Base-by-base conservation (phyloP, 257 asterid species). In the Gardenia jasminoides region DNA sequence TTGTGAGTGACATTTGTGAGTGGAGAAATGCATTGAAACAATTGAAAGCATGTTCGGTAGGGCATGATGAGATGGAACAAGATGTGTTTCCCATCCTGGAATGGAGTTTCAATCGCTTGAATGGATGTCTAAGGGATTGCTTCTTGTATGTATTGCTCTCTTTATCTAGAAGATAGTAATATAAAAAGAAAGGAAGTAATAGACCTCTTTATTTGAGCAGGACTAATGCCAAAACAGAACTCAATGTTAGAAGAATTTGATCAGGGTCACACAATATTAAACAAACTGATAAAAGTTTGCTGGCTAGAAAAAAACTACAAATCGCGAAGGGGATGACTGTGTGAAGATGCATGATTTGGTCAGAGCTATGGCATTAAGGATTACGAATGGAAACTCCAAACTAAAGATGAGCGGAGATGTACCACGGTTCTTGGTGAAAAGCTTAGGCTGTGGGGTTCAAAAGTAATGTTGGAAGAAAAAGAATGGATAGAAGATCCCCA, bases 111-210 rank as follows among this genome's bases (percentile, higher is more conserved):
- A 46, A 36, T 54, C 76, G 76, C 16, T 47, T 72, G 76, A 72
- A 46, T 48, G n/a, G 26, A 17, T 58, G 39, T 30, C 48, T 54
- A 52, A 52, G 26, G 6, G 6, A 16, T 9, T 74, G 77, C 33
- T 74, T 74, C 67, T 54, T 74, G 48, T 74, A 74, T 74, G 48
- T 74, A 74, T 56, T 74, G 77, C 28, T 74, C 50, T 33, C 77
- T 74, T 8, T 74, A 74, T 33, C 77, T 67, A 1, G 77, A 74
- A 74, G 77, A 74, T 56, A 15, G 4, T 16, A 13, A 36, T 0
- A 56, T 72, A 12, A 44, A 22, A n/a, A 72, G 65, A 48, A 44
- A 52, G n/a, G 77, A 74, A 19, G 17, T 74, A 13, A 74, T 74
- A 7, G 7, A 28, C 17, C 33, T 54, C 19, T 74, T 74, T 74